Evolutionary conservation across 306 rosid species (phyloP).

Genomic region (Fragaria ananassa): DNA sequence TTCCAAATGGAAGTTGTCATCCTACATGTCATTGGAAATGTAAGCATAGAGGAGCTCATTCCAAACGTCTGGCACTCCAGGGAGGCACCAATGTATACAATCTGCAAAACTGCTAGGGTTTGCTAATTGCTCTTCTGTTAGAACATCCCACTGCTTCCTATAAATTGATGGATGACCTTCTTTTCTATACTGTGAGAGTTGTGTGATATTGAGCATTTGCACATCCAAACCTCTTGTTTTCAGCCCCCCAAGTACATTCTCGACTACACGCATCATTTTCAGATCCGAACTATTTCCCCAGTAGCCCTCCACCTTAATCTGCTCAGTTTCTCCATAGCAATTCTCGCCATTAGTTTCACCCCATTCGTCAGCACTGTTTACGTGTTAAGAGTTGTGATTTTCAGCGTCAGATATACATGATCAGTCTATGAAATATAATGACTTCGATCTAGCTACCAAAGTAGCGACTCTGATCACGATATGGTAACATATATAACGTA

Average conservation of each 20-base stretch:
- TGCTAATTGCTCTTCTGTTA: constrained; percentile 42
- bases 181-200: constrained; percentile 79
- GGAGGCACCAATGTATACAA: constrained; percentile 90
- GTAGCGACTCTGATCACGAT: neutral
- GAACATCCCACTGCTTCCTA: constrained; percentile 71
- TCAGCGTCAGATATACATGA: neutral
- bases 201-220: constrained; percentile 65
- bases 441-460: neutral
- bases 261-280: constrained; percentile 62
- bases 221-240: constrained; percentile 58
- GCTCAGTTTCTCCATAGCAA: constrained; percentile 57
- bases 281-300: constrained; percentile 60
- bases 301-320: constrained; percentile 48
- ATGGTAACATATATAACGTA: neutral
- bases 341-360: constrained; percentile 49
- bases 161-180: constrained; percentile 83
- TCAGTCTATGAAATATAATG: neutral
- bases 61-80: constrained; percentile 93
- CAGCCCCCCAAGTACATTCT: constrained; percentile 45
- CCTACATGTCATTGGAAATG: constrained; percentile 40
- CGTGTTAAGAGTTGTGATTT: neutral
- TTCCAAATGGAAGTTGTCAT: neutral
- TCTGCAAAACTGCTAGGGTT: constrained; percentile 73
- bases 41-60: constrained; percentile 72
- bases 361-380: constrained; percentile 73